Evolutionary conservation across 345 rosid species (phyloP).

Genomic region (Eucalyptus brandiana): DNA sequence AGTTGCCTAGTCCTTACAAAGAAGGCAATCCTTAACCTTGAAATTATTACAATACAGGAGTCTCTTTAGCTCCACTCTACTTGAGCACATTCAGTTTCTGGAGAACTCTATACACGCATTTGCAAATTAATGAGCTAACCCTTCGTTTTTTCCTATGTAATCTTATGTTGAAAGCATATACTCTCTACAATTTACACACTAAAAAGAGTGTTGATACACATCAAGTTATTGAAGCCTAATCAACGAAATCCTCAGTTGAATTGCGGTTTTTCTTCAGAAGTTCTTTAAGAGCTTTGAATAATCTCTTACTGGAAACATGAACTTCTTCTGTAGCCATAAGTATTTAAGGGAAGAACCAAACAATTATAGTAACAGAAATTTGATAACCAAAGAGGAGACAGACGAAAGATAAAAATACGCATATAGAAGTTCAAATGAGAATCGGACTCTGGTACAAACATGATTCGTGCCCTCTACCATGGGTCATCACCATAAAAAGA

Average conservation of each 20-base stretch:
- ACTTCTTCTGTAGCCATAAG: neutral
- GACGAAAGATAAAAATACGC: neutral
- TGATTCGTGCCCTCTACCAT: neutral
- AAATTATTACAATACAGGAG: neutral
- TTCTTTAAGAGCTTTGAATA: neutral
- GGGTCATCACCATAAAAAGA: neutral
- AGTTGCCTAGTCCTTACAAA: neutral
- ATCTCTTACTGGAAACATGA: neutral
- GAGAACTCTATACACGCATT: neutral
- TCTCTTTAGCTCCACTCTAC: neutral
- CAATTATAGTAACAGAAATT: neutral
- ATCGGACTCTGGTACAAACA: neutral
- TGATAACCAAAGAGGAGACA: neutral
- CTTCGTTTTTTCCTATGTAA: neutral
- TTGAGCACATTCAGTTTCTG: neutral
- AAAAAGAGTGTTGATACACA: neutral
- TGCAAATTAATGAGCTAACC: neutral
- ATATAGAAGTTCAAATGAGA: neutral
- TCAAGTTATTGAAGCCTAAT: neutral
- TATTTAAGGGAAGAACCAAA: neutral
- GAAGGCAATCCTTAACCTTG: fast-evolving
- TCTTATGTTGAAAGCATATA: neutral
- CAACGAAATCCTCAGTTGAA: neutral
- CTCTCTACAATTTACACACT: neutral
- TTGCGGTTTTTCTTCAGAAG: neutral